A percentile compares a stretch with the other conserved stretches of the same genome.
phyloP scores from a whole-genome alignment of 2,329 filamentous ascomycete species.

The Penicillium occitanis region DNA sequence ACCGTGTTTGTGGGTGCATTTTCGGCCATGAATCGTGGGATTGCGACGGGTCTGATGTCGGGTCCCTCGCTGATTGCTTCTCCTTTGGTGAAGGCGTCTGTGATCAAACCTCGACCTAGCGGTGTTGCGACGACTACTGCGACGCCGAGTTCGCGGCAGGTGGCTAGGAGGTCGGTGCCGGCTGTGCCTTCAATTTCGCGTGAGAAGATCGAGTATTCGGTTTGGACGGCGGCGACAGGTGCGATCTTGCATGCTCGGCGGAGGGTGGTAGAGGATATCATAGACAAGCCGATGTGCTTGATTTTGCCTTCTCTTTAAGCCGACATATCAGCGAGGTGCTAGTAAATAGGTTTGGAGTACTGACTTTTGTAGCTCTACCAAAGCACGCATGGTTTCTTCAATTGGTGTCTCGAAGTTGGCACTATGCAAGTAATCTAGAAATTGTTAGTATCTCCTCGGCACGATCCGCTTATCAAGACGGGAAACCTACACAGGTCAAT shows the following conservation, averaged over 20 bases:
- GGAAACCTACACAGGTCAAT: slow-evolving; percentile 44
- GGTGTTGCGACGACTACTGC: slow-evolving; percentile 23
- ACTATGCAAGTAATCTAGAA: slow-evolving; percentile 44
- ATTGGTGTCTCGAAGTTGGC: slow-evolving; percentile 41
- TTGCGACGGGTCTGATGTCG: background rate
- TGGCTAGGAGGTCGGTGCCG: slow-evolving; percentile 20
- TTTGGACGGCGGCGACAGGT: slow-evolving; percentile 54
- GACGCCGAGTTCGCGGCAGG: slow-evolving; percentile 26
- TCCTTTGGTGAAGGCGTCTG: slow-evolving; percentile 15
- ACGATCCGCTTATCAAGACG: background rate
- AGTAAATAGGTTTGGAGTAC: background rate
- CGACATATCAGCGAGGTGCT: background rate
- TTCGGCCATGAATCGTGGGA: slow-evolving; percentile 11
- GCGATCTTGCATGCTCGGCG: slow-evolving; percentile 53
- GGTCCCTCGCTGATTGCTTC: background rate
- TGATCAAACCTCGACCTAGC: slow-evolving; percentile 24
- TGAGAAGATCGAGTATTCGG: slow-evolving; percentile 56
- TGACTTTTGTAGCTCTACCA: slow-evolving; percentile 43
- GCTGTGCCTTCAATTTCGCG: slow-evolving; percentile 22
- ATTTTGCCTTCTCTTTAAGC: slow-evolving; percentile 34
- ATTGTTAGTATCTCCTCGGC: background rate
- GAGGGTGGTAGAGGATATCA: slow-evolving; percentile 52
- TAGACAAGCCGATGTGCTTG: slow-evolving; percentile 57
- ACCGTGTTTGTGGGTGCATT: slow-evolving; percentile 28
- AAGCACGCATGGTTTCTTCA: slow-evolving; percentile 44